phyloP scores from a whole-genome alignment of 2,329 filamentous ascomycete species.

The Sclerotinia sclerotiorum region DNA sequence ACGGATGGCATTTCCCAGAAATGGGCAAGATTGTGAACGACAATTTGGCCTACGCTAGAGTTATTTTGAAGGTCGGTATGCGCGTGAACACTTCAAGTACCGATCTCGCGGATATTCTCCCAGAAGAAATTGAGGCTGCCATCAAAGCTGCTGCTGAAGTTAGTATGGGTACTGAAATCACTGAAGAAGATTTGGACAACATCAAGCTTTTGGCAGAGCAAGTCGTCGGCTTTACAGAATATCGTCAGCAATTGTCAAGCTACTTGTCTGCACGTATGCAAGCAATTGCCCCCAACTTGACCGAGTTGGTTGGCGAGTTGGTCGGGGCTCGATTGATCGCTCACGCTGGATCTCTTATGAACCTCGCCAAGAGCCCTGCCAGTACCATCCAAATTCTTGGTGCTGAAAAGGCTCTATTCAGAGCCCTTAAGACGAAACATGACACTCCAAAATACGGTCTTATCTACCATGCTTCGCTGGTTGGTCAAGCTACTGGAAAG shows the following conservation, averaged over 20 bases:
- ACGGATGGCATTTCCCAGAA: conserved; percentile 99
- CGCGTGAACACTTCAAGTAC: conserved; percentile 73
- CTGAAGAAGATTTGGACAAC: conserved; percentile 86
- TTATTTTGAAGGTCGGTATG: conserved; percentile 88
- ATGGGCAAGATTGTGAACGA: conserved; percentile 96
- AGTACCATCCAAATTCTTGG: conserved; percentile 97
- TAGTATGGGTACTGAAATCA: conserved; percentile 98
- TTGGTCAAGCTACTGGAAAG: conserved; percentile 94
- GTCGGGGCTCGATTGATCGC: conserved; percentile 94
- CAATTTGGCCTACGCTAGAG: conserved; percentile 88
- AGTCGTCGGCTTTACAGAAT: conserved; percentile 88
- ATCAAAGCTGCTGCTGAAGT: conserved; percentile 95
- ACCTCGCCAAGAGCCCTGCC: conserved; percentile 89
- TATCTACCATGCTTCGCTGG: conserved; percentile 87
- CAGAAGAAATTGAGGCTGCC: conserved; percentile 88
- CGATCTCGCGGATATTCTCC: conserved; percentile 86
- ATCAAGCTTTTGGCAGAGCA: conserved; percentile 90
- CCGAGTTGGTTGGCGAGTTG: conserved; percentile 86
- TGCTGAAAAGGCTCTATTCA: conserved; percentile 98
- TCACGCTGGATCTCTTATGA: conserved; percentile 91
- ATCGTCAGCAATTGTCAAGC: conserved; percentile 80
- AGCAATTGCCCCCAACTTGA: conserved; percentile 94
- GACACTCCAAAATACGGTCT: conserved; percentile 98
- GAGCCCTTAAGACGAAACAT: conserved; percentile 98
- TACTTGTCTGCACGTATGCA: conserved; percentile 94